Percentiles rank a stretch among this genome's conserved stretches.
Evolutionary conservation across 768 basidiomycete genomes (phyloP).

Genomic region (Sistotremastrum suecicum): DNA sequence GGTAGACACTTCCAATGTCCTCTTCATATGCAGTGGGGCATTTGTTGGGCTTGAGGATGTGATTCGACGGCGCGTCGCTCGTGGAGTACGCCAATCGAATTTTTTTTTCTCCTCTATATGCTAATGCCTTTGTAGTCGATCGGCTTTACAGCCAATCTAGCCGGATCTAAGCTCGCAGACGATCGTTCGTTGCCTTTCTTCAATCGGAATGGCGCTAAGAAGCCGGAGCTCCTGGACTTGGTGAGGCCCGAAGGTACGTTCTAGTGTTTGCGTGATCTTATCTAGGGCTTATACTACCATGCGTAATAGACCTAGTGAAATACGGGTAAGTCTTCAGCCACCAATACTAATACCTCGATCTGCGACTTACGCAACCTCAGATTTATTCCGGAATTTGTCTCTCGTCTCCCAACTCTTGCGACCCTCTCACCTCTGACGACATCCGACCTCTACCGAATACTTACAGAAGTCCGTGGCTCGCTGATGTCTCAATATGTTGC

Average conservation of each 20-base stretch:
- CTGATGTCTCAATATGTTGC: constrained; percentile 82
- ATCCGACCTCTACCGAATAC: constrained; percentile 72
- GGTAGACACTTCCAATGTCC: constrained; percentile 78
- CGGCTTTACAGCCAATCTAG: constrained; percentile 57
- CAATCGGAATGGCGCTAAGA: constrained; percentile 51
- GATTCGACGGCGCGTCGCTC: constrained; percentile 65
- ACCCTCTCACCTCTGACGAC: constrained; percentile 68
- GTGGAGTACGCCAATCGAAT: constrained; percentile 49
- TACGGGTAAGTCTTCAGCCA: constrained; percentile 42
- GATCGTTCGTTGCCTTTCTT: constrained; percentile 50
- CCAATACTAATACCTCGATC: not conserved
- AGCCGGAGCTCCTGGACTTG: constrained; percentile 43
- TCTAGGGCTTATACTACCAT: constrained; percentile 7
- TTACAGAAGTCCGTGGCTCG: constrained; percentile 86
- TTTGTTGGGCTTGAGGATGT: constrained; percentile 85
- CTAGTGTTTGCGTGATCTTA: not conserved
- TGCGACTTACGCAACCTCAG: constrained; percentile 20
- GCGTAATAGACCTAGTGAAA: constrained; percentile 57
- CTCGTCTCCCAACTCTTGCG: constrained; percentile 84
- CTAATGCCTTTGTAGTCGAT: constrained; percentile 49
- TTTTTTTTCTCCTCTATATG: not conserved
- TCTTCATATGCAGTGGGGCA: constrained; percentile 93
- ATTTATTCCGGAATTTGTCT: constrained; percentile 92
- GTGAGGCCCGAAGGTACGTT: constrained; percentile 55
- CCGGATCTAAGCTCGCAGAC: constrained; percentile 19